Evolutionary conservation across 1,139 yeast species (phyloP).

Genomic region (Kodamaea ohmeri): DNA sequence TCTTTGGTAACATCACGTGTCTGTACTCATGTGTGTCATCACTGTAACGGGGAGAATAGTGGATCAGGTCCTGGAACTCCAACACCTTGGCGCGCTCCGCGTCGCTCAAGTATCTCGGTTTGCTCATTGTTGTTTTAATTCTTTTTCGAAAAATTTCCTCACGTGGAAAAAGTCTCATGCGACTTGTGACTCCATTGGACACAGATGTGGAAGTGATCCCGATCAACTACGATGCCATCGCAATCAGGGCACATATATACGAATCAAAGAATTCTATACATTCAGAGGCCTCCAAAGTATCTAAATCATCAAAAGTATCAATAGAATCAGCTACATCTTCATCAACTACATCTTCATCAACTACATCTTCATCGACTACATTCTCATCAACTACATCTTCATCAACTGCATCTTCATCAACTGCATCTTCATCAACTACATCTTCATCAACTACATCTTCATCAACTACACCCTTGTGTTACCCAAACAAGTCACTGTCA

Average conservation of each 20-base stretch:
- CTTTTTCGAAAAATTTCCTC: constrained; percentile 1
- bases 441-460: too few species aligned
- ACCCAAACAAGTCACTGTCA: too few species aligned
- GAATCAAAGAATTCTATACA: too few species aligned
- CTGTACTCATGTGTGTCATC: constrained; percentile 86
- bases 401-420: too few species aligned
- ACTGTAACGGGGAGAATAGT: constrained; percentile 87
- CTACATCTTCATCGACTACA: too few species aligned
- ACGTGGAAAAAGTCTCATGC: constrained; percentile 4
- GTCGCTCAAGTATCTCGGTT: constrained; percentile 71
- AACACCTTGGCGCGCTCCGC: constrained; percentile 81
- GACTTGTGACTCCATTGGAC: background rate
- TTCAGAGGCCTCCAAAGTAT: too few species aligned
- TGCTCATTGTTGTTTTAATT: constrained; percentile 26
- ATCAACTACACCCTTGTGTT: too few species aligned
- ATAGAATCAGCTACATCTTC: too few species aligned
- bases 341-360: too few species aligned
- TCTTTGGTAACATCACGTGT: constrained; percentile 96
- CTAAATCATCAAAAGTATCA: too few species aligned
- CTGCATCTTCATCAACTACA: too few species aligned
- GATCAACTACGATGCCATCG: background rate
- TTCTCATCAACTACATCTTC: too few species aligned
- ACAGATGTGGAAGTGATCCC: background rate
- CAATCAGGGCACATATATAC: background rate
- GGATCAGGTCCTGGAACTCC: constrained; percentile 92